Evolutionary conservation across 2,329 filamentous ascomycete species (phyloP).

Genomic region (Didymella segeticola): DNA sequence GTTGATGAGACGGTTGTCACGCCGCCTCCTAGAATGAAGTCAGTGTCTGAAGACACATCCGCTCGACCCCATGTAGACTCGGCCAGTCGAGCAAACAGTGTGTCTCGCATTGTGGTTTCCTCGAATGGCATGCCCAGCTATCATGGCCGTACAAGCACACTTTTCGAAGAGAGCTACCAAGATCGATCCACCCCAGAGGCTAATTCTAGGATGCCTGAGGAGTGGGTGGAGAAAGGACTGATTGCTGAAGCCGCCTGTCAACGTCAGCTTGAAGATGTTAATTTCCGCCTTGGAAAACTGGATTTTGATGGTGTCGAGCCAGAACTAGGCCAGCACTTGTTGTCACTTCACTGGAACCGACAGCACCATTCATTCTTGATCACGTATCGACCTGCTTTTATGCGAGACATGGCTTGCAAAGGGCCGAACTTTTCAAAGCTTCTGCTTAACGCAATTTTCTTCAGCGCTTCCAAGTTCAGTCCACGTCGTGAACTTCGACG

Average conservation of each 20-base stretch:
- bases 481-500: constrained; percentile 55
- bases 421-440: constrained; percentile 65
- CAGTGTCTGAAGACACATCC: constrained; percentile 6
- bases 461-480: constrained; percentile 56
- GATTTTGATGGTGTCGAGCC: constrained; percentile 64
- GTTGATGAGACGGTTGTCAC: neutral
- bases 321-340: constrained; percentile 59
- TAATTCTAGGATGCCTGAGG: constrained; percentile 36
- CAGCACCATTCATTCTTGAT: constrained; percentile 59
- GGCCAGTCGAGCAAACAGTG: constrained; percentile 30
- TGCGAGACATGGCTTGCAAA: constrained; percentile 56
- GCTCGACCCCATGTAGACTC: constrained; percentile 9
- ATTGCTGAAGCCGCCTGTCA: constrained; percentile 58
- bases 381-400: constrained; percentile 59
- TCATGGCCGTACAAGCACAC: constrained; percentile 58
- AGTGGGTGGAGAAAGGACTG: constrained; percentile 55
- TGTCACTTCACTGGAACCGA: constrained; percentile 61
- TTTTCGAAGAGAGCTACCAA: constrained; percentile 53
- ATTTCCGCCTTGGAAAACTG: constrained; percentile 54
- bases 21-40: neutral
- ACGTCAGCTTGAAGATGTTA: constrained; percentile 59
- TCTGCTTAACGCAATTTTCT: constrained; percentile 63
- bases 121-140: constrained; percentile 54
- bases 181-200: constrained; percentile 24
- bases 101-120: constrained; percentile 50